These are phyloP conservation scores for Eimeria sp. DNA, from an alignment of 169 alveolate species.

Conservation along the genomic window DNA sequence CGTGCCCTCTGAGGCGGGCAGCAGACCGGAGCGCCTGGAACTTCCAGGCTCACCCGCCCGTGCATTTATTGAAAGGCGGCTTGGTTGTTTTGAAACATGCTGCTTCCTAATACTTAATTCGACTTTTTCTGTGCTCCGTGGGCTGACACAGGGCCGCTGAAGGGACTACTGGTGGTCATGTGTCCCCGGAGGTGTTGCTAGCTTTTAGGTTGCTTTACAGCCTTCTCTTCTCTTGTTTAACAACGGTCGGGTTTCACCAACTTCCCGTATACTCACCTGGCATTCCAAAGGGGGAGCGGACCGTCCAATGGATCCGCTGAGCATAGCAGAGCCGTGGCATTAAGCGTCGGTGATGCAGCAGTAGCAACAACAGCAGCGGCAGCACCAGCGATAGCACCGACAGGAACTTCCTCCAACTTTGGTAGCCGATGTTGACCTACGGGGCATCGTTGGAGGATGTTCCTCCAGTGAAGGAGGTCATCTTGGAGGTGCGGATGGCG, in stretches of 20 bases:
- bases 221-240: not conserved
- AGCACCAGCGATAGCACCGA: not conserved
- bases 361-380: not conserved
- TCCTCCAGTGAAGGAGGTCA: constrained; percentile 54
- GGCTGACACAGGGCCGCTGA: not conserved
- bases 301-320: not conserved
- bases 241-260: not conserved
- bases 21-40: constrained; percentile 16
- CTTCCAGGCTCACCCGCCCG: not conserved
- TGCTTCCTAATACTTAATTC: not conserved
- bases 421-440: constrained; percentile 17
- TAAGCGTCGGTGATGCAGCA: not conserved
- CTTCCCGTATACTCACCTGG: not conserved
- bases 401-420: not conserved
- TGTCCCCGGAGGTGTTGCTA: not conserved
- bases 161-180: not conserved
- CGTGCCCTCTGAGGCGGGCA: constrained; percentile 37
- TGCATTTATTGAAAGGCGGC: not conserved
- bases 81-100: not conserved
- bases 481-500: constrained; percentile 63
- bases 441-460: constrained; percentile 60
- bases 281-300: not conserved
- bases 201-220: not conserved
- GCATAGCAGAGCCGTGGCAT: not conserved
- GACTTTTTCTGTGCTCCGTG: not conserved